Percentiles rank a stretch among this genome's conserved stretches.
phyloP scores from a whole-genome alignment of 352 stramenopile genomes.

The Globisporangium apiculatum region DNA sequence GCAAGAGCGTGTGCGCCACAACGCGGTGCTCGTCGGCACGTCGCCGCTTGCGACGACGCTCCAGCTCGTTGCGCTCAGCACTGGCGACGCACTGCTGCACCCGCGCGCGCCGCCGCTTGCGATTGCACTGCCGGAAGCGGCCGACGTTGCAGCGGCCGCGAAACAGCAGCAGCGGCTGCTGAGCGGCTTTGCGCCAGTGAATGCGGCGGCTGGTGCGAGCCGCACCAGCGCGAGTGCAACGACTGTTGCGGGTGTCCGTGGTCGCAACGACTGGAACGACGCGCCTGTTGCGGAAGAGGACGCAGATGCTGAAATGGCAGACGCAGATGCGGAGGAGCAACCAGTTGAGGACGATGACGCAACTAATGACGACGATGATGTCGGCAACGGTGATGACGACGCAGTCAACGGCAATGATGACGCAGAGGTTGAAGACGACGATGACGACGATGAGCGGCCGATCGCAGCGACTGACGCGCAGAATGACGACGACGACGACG shows the following conservation, averaged over 20 bases:
- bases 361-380: constrained; percentile 11
- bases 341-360: constrained; percentile 9
- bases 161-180: constrained; percentile 5
- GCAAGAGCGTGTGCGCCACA: constrained; percentile 21
- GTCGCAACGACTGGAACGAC: constrained; percentile 35
- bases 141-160: constrained; percentile 12
- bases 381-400: constrained; percentile 1
- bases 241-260: constrained; percentile 14
- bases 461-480: not conserved
- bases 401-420: constrained; percentile 61
- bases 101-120: constrained; percentile 61
- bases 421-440: constrained; percentile 20
- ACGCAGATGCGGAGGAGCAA: constrained; percentile 18
- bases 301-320: constrained; percentile 16
- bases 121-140: constrained; percentile 39
- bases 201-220: not conserved
- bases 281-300: constrained; percentile 7
- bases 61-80: constrained; percentile 50
- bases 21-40: constrained; percentile 11
- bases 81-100: constrained; percentile 62
- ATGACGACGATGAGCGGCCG: constrained; percentile 12
- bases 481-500: not conserved
- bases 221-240: not conserved
- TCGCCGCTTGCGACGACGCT: constrained; percentile 25
- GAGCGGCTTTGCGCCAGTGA: constrained; percentile 1